Base-by-base conservation (phyloP, 257 asterid genomes). In the Nicotiana tabacum region DNA sequence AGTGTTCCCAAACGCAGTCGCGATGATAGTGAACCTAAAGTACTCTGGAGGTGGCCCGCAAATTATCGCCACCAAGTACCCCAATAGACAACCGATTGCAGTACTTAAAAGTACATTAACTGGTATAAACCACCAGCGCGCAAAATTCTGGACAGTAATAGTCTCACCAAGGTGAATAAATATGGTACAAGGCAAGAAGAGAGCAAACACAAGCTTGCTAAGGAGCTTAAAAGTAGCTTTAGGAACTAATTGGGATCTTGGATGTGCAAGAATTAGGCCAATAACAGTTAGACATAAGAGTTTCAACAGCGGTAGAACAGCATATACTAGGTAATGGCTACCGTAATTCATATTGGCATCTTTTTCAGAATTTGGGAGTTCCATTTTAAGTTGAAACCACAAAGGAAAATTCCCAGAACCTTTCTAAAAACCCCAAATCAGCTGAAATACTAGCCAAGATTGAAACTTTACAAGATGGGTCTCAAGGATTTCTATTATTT, bases 1-100 rank as follows among this genome's bases (percentile, higher is more conserved):
- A 2, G 98, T 93, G 92, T 96, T 96, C 17, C 98, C 99, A 85
- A 94, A 96, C 2, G 97, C 99, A 0, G 98, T 96, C 90, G 92
- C 92, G 2, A 96, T 93, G 7, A 96, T 82, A 0, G 99, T 96
- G 82, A 93, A 94, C 82, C 99, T 86, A 35, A 90, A 57, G 85
- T 83, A 96, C 77, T 96, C 97, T 0, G 91, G 95, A 5, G 98
- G 98, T 1, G 99, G 96, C 65, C 90, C 87, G 83, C 98, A 94
- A 33, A 96, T 85, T 12, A 83, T 82, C 0, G 98, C 92, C 39
- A 94, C 99, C 60, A 94, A 43, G 61, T 86, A 83, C 7, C 99
- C 99, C 88, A 96, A 74, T 3, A 93, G 27, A 85, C 99, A 93
- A 58, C 99, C 99, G 8, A 93, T 89, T 11, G 85, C 90, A 46